Base-by-base conservation (phyloP, 225 moss, liverwort and hornwort genomes). In the Straminergon stramineum region DNA sequence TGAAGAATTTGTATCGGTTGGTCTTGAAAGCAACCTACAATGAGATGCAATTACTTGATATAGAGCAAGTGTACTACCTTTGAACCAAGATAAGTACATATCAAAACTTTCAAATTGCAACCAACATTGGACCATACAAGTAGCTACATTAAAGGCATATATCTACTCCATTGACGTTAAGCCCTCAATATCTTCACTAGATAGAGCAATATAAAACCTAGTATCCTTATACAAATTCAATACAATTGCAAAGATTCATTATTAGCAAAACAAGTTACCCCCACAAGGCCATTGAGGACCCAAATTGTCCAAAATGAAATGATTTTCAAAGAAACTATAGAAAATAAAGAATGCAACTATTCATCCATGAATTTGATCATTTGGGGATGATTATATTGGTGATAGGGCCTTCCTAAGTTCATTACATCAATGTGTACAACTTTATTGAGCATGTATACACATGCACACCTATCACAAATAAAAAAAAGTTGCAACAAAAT, bases 321-420 rank as follows among this genome's bases (percentile, higher is more conserved):
- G 4, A 35, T 15, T 34, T 48, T 22, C 14, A 77, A 77, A 35
- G 35, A 52, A 52, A 34, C 2, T 77, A 1, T 13, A 35, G 9
- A 53, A 53, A 75, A 30, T 2, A 30, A 48, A 17, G 17, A 48
- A 43, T 9, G 43, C 0, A 39, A 2, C 10, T 74, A 16, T 6
- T 74, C 10, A 30, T 74, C 28, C 6, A 45, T 48, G 4, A 48
- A 32, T 51, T 52, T 75, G 7, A 52, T 32, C 0, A 52, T 32
- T 51, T 75, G 11, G 1, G 19, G 11, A 0, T 48, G 0, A 18
- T 0, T 30, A 31, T 31, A 7, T 20, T 32, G 32, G 19, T 75
- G 12, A 32, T 32, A 51, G 20, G 52, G 7, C 52, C 52, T 52
- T 75, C 3, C 1, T 21, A 13, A 26, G 18, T 58, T n/a, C 3